Evolutionary conservation across 495 filamentous ascomycete genomes (phyloP).

Genomic region (Penicillium egyptiacum): DNA sequence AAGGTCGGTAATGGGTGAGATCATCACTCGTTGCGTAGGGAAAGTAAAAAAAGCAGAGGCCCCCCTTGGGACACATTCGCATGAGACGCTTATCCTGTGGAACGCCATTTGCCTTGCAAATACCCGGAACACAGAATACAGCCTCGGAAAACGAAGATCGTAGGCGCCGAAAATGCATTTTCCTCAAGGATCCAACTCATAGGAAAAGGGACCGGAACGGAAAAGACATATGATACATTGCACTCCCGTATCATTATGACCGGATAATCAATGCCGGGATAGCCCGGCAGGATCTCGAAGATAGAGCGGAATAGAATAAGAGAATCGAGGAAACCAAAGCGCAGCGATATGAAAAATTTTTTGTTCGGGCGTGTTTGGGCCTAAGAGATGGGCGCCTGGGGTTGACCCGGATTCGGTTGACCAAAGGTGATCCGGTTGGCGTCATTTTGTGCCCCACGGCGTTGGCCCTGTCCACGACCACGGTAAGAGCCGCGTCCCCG

Average conservation of each 20-base stretch:
- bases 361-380: not conserved
- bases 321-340: slow-evolving; percentile 8
- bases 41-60: not conserved
- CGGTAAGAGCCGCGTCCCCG: slow-evolving; percentile 45
- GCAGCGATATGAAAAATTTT: not conserved
- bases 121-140: slow-evolving; percentile 13
- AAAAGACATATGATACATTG: slow-evolving; percentile 38
- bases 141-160: slow-evolving; percentile 13
- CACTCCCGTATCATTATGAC: slow-evolving; percentile 29
- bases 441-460: slow-evolving; percentile 40
- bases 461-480: slow-evolving; percentile 48
- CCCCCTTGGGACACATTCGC: slow-evolving; percentile 10
- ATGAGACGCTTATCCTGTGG: slow-evolving; percentile 9
- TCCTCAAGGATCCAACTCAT: slow-evolving; percentile 18
- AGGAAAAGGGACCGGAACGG: slow-evolving; percentile 12
- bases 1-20: slow-evolving; percentile 1
- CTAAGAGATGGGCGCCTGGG: slow-evolving; percentile 36
- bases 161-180: slow-evolving; percentile 28
- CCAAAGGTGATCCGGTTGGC: slow-evolving; percentile 29
- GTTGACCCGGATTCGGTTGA: slow-evolving; percentile 34
- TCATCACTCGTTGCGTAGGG: slow-evolving; percentile 13
- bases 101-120: slow-evolving; percentile 26
- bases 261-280: slow-evolving; percentile 12
- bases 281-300: not conserved
- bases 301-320: slow-evolving; percentile 6